Conservation (phyloP, 2,329 filamentous ascomycete genomes). For the Didymella arachidicola region DNA sequence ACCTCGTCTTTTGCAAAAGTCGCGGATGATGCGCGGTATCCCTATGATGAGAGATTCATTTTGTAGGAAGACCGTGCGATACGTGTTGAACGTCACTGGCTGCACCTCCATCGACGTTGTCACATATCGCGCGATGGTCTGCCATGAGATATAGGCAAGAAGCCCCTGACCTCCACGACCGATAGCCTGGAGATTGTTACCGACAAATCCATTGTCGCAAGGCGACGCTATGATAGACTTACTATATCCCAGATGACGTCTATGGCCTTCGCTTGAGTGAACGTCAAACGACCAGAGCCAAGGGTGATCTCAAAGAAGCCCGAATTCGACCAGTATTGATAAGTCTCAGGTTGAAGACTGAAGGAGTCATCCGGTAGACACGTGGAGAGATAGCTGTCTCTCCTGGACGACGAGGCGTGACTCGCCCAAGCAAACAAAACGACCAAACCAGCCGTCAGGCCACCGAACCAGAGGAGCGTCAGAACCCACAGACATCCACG, state of each 20-base stretch:
- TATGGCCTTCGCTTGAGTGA: slow-evolving; percentile 30
- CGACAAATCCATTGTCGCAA: too few relatives aligned
- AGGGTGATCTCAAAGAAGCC: slow-evolving; percentile 34
- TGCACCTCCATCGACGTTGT: slow-evolving; percentile 28
- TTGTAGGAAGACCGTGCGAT: slow-evolving; percentile 25
- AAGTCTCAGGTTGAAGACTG: slow-evolving; percentile 8
- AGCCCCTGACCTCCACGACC: slow-evolving; percentile 32
- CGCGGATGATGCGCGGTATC: slow-evolving; percentile 7
- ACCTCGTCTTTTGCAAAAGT: slow-evolving; percentile 10
- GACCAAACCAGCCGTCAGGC: slow-evolving; percentile 1
- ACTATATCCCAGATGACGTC: slow-evolving; percentile 35
- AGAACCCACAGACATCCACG: slow-evolving; percentile 8
- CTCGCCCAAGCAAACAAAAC: background rate
- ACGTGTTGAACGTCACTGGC: slow-evolving; percentile 27
- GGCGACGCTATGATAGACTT: slow-evolving; percentile 3
- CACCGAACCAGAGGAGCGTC: background rate
- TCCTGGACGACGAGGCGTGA: background rate
- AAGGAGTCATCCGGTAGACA: slow-evolving; percentile 24
- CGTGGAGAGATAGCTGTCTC: background rate
- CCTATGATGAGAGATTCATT: slow-evolving; percentile 14
- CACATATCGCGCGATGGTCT: slow-evolving; percentile 26
- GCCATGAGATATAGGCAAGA: slow-evolving; percentile 26
- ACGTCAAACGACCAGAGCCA: slow-evolving; percentile 23
- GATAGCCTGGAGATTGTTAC: slow-evolving; percentile 14
- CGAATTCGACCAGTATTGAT: slow-evolving; percentile 24